A percentile compares a stretch with the other conserved stretches of the same genome.
Evolutionary conservation across 179 eudicot genomes (phyloP).

Genomic region (Pouteria campechiana): DNA sequence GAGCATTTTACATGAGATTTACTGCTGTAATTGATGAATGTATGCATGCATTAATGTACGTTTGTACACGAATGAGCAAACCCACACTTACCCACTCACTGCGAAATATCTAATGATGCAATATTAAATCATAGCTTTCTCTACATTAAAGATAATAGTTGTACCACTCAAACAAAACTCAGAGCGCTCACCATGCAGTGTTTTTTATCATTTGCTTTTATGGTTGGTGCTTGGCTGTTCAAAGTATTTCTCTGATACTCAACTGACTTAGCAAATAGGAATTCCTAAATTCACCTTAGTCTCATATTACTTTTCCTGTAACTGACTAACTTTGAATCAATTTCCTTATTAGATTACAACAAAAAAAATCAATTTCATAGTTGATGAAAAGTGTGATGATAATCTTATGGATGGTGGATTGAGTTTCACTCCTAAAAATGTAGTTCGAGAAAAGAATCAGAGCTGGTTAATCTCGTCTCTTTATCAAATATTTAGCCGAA

Average conservation of each 20-base stretch:
- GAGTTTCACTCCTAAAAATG: constrained; percentile 26
- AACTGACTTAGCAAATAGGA: no score
- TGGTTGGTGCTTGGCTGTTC: no score
- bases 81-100: no score
- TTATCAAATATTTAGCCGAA: constrained; percentile 95
- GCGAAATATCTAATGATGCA: no score
- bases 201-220: background rate
- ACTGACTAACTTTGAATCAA: constrained; percentile 1
- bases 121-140: no score
- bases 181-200: background rate
- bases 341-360: constrained; percentile 63
- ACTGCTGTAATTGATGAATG: no score
- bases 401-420: constrained; percentile 30
- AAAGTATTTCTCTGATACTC: no score
- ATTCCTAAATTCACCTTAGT: background rate
- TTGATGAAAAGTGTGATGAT: constrained; percentile 50
- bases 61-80: no score
- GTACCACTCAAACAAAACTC: no score
- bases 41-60: no score
- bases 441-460: constrained; percentile 61
- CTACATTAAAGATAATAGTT: no score
- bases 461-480: constrained; percentile 90
- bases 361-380: constrained; percentile 76
- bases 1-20: no score
- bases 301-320: background rate